Percentiles rank a stretch among this genome's conserved stretches.
These are phyloP conservation scores for Quercus suber DNA, from an alignment of 306 rosid species.

Conservation along the genomic window DNA sequence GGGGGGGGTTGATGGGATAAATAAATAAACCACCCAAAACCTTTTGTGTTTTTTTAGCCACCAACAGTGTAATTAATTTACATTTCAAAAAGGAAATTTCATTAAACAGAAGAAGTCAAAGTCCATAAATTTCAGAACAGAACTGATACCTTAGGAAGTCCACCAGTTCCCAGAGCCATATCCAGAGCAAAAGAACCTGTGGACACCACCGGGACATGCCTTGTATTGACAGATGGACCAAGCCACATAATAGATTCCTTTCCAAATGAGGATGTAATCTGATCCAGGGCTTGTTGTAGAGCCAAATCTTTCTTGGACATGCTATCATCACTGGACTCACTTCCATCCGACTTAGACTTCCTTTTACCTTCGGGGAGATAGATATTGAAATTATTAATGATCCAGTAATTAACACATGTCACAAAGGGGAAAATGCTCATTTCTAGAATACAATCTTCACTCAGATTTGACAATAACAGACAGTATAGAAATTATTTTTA, in stretches of 20 bases:
- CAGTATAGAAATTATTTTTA: background rate
- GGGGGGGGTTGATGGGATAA: too few relatives aligned
- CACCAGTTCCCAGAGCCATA: conserved; percentile 74
- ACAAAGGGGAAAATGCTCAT: background rate
- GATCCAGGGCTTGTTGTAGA: conserved; percentile 85
- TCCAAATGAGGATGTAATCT: conserved; percentile 80
- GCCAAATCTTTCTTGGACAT: conserved; percentile 79
- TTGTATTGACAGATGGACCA: conserved; percentile 53
- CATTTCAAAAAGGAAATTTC: background rate
- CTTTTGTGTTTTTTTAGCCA: background rate
- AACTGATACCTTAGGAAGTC: conserved; percentile 81
- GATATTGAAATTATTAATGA: background rate
- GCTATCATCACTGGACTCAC: conserved; percentile 63
- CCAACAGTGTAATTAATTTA: background rate
- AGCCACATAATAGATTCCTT: conserved; percentile 98
- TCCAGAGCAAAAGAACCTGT: conserved; percentile 87
- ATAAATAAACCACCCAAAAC: background rate
- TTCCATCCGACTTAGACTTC: conserved; percentile 69
- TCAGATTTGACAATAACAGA: background rate
- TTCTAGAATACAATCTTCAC: background rate
- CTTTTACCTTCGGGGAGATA: conserved; percentile 47
- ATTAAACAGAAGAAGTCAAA: background rate
- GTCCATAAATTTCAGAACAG: conserved; percentile 11
- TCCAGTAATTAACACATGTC: background rate
- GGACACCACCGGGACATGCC: conserved; percentile 69